A percentile compares a stretch with the other conserved stretches of the same genome.
These are phyloP conservation scores for Luffa aegyptiaca DNA, from an alignment of 306 rosid genomes.

Conservation along the genomic window DNA sequence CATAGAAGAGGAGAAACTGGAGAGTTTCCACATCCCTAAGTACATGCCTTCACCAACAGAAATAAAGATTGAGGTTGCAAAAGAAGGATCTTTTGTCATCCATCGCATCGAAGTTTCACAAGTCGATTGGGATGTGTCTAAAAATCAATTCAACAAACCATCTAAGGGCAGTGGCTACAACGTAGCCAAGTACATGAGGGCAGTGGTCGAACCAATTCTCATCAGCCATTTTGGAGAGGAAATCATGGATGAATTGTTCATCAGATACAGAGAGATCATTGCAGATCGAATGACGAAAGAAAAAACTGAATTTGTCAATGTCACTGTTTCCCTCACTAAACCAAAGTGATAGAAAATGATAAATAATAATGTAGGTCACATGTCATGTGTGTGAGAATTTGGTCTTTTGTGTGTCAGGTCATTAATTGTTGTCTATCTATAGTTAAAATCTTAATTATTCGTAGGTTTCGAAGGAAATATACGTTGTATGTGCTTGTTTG, in stretches of 20 bases:
- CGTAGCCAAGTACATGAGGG: constrained; percentile 21
- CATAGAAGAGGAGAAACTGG: constrained; percentile 26
- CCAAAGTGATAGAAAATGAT: background rate
- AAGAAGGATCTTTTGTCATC: constrained; percentile 27
- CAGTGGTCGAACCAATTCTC: constrained; percentile 31
- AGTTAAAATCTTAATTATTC: no score
- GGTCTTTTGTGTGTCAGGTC: no score
- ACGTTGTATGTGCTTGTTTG: no score
- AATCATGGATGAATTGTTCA: constrained; percentile 28
- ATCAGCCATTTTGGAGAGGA: constrained; percentile 18
- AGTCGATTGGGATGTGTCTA: constrained; percentile 18
- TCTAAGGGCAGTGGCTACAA: background rate
- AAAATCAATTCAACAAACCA: background rate
- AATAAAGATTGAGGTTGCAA: constrained; percentile 23
- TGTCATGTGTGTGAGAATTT: no score
- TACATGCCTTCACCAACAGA: constrained; percentile 25
- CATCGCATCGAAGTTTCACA: constrained; percentile 12
- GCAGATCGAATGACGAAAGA: constrained; percentile 14
- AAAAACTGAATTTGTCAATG: background rate
- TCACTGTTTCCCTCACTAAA: constrained; percentile 8
- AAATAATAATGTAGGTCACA: no score
- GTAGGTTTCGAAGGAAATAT: no score
- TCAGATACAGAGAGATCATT: constrained; percentile 13
- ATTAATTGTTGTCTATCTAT: no score
- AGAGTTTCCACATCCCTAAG: constrained; percentile 23